These are phyloP conservation scores for Mortierella sp. DNA, from an alignment of 371 early-diverging fungal species.

Conservation along the genomic window DNA sequence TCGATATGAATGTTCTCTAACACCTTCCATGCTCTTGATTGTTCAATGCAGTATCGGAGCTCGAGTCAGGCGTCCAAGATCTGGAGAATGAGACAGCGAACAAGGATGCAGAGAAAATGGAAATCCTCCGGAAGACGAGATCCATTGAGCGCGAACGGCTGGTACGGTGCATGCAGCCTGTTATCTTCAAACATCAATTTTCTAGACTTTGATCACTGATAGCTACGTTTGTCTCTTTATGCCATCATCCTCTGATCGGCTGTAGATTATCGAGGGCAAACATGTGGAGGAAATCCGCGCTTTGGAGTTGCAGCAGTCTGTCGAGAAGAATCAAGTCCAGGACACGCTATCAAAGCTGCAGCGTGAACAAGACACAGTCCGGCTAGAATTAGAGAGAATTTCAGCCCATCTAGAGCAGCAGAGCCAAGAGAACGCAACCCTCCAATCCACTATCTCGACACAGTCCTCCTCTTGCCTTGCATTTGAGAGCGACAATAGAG, in stretches of 20 bases:
- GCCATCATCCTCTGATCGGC: background rate
- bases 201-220: too few relatives aligned
- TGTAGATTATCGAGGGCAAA: slow-evolving; percentile 38
- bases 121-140: slow-evolving; percentile 57
- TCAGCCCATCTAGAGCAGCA: slow-evolving; percentile 15
- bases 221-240: too few relatives aligned
- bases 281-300: slow-evolving; percentile 60
- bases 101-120: slow-evolving; percentile 66
- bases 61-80: slow-evolving; percentile 57
- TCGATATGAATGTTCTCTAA: too few relatives aligned
- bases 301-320: slow-evolving; percentile 49
- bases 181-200: too few relatives aligned
- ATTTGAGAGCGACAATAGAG: slow-evolving; percentile 57
- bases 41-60: slow-evolving; percentile 56
- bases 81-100: slow-evolving; percentile 60
- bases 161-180: background rate
- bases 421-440: slow-evolving; percentile 35
- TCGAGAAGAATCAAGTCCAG: slow-evolving; percentile 54
- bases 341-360: slow-evolving; percentile 48
- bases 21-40: background rate
- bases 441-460: slow-evolving; percentile 54
- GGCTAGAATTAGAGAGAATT: slow-evolving; percentile 10
- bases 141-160: slow-evolving; percentile 57
- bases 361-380: slow-evolving; percentile 46
- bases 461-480: slow-evolving; percentile 57